A percentile compares a stretch with the other conserved stretches of the same genome.
phyloP scores from a whole-genome alignment of 2,329 filamentous ascomycete species.

The Fusarium incarnatum region DNA sequence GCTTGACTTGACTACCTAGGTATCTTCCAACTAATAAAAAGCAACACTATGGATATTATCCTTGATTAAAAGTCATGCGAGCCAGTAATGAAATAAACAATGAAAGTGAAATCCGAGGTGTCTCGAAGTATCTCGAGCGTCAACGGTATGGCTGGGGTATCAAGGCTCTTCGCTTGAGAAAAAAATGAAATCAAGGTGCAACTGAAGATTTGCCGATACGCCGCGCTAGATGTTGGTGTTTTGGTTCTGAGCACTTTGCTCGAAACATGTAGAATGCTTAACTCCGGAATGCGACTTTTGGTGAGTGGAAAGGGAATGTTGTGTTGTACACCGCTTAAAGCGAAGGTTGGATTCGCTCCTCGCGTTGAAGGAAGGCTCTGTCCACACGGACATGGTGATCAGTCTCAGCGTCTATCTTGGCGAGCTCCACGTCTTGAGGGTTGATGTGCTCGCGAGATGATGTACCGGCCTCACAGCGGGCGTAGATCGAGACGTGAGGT shows the following conservation, averaged over 20 bases:
- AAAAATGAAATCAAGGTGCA: constrained; percentile 8
- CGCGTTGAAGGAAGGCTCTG: constrained; percentile 48
- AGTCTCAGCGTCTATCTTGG: constrained; percentile 41
- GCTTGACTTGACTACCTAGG: constrained; percentile 14
- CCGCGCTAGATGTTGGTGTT: constrained; percentile 33
- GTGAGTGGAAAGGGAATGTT: not conserved
- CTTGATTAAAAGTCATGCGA: constrained; percentile 7
- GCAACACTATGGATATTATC: constrained; percentile 3
- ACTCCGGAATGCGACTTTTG: constrained; percentile 22
- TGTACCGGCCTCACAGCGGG: constrained; percentile 43
- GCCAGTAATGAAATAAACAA: not conserved
- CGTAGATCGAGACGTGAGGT: constrained; percentile 40
- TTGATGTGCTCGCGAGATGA: constrained; percentile 39
- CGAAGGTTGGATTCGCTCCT: constrained; percentile 47
- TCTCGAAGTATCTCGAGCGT: constrained; percentile 25
- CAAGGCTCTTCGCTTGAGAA: constrained; percentile 12
- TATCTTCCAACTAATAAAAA: constrained; percentile 17
- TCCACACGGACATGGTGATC: constrained; percentile 47
- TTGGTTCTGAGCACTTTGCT: not conserved
- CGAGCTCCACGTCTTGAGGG: constrained; percentile 50
- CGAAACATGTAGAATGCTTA: constrained; percentile 11
- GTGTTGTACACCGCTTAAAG: not conserved
- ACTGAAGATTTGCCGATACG: constrained; percentile 26
- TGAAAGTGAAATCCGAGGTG: constrained; percentile 22
- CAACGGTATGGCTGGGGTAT: constrained; percentile 3